These are phyloP conservation scores for Prunus mume DNA, from an alignment of 306 rosid genomes.

Conservation along the genomic window DNA sequence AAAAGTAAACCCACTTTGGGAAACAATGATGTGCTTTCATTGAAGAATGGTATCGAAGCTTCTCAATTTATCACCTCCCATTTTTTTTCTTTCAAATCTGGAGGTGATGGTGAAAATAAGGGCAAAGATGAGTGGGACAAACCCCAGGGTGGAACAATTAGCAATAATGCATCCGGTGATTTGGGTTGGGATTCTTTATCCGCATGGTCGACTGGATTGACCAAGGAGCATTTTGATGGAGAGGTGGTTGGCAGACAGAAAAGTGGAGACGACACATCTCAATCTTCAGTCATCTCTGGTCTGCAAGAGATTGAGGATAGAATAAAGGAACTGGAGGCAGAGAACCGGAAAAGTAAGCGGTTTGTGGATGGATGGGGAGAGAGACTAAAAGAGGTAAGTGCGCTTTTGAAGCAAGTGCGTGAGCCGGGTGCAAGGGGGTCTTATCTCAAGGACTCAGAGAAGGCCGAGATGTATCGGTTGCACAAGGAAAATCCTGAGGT, in stretches of 20 bases:
- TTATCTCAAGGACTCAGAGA: slow-evolving; percentile 82
- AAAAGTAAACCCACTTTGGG: slow-evolving; percentile 16
- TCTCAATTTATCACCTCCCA: slow-evolving; percentile 7
- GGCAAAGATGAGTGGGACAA: slow-evolving; percentile 41
- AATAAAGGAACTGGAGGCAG: slow-evolving; percentile 47
- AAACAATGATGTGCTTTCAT: slow-evolving; percentile 3
- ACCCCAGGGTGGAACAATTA: background rate
- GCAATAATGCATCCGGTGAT: background rate
- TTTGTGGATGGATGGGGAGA: slow-evolving; percentile 60
- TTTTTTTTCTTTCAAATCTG: slow-evolving; percentile 38
- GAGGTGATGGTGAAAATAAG: slow-evolving; percentile 31
- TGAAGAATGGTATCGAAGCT: slow-evolving; percentile 20
- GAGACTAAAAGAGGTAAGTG: slow-evolving; percentile 49
- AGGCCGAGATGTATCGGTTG: slow-evolving; percentile 72
- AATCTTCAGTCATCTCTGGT: slow-evolving; percentile 27
- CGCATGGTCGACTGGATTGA: slow-evolving; percentile 68
- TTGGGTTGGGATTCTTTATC: slow-evolving; percentile 1
- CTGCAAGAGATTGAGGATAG: slow-evolving; percentile 61
- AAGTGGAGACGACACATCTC: slow-evolving; percentile 9
- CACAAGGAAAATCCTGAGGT: slow-evolving; percentile 74
- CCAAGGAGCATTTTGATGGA: slow-evolving; percentile 84
- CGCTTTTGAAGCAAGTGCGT: slow-evolving; percentile 60
- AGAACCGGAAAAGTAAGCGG: slow-evolving; percentile 40
- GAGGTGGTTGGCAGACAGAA: slow-evolving; percentile 31
- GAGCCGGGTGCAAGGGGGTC: slow-evolving; percentile 95